Evolutionary conservation across 2,329 filamentous ascomycete species (phyloP).

Genomic region (Claviceps lovelessii): DNA sequence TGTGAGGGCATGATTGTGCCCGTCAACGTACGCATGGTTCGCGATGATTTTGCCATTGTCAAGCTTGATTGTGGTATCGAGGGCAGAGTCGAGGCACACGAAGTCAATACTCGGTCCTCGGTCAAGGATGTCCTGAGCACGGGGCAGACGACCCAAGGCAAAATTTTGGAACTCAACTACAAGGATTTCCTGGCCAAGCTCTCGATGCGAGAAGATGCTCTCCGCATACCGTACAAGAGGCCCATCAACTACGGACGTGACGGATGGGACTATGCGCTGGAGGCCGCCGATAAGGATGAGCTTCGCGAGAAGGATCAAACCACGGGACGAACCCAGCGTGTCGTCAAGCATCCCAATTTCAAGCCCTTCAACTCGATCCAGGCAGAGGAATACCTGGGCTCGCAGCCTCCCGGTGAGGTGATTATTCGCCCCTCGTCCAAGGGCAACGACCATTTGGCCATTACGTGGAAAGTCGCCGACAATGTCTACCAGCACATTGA

Average conservation of each 20-base stretch:
- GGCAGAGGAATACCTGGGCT: constrained; percentile 84
- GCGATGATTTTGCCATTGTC: constrained; percentile 84
- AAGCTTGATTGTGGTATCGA: constrained; percentile 91
- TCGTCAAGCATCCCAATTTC: constrained; percentile 97
- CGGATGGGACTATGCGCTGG: constrained; percentile 78
- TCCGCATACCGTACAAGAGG: constrained; percentile 58
- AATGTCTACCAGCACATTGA: constrained; percentile 97
- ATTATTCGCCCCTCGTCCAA: constrained; percentile 93
- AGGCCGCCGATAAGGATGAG: constrained; percentile 68
- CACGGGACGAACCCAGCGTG: constrained; percentile 74
- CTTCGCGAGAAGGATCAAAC: constrained; percentile 74
- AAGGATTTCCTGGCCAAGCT: constrained; percentile 74
- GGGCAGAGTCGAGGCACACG: constrained; percentile 68
- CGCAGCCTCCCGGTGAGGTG: constrained; percentile 72
- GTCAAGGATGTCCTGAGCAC: constrained; percentile 60
- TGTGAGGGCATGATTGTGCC: constrained; percentile 85
- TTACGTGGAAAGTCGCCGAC: constrained; percentile 97
- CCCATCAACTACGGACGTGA: constrained; percentile 57
- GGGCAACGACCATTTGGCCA: constrained; percentile 83
- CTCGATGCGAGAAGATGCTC: constrained; percentile 66
- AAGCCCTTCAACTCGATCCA: constrained; percentile 82
- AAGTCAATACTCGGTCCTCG: constrained; percentile 60
- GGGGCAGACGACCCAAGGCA: constrained; percentile 77
- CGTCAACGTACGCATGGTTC: constrained; percentile 74
- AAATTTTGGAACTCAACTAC: constrained; percentile 75